Evolutionary conservation across 2,329 filamentous ascomycete genomes (phyloP).

Genomic region (Cordyceps tenuipes): DNA sequence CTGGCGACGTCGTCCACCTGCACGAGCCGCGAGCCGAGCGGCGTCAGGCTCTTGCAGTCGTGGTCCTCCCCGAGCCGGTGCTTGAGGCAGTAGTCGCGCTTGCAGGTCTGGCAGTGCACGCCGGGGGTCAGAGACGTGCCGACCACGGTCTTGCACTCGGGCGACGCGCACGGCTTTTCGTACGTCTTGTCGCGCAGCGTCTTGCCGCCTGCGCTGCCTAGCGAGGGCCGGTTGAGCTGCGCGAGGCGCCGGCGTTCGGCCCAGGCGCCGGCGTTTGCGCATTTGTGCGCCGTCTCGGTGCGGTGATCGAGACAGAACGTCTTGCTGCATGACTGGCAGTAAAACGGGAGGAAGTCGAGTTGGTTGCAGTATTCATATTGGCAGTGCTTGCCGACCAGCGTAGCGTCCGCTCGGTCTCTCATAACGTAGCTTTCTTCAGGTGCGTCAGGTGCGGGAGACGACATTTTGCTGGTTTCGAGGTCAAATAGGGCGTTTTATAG

Average conservation of each 20-base stretch:
- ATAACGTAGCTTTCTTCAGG: conserved; percentile 59
- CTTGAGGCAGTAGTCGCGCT: conserved; percentile 67
- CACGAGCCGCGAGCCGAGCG: conserved; percentile 40
- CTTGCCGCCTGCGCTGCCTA: conserved; percentile 39
- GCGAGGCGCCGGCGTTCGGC: conserved; percentile 48
- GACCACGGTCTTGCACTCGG: conserved; percentile 60
- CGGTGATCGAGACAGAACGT: conserved; percentile 94
- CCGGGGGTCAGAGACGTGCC: conserved; percentile 60
- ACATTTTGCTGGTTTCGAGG: conserved; percentile 35
- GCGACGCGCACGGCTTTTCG: conserved; percentile 60
- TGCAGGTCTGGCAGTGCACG: conserved; percentile 64
- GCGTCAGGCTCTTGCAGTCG: conserved; percentile 68
- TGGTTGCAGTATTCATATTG: conserved; percentile 86
- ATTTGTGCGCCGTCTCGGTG: conserved; percentile 71
- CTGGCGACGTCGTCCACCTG: conserved; percentile 46
- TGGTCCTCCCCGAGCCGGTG: conserved; percentile 75
- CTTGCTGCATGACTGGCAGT: conserved; percentile 77
- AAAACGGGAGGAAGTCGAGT: conserved; percentile 92
- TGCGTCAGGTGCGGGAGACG: conserved; percentile 34
- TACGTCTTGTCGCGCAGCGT: conserved; percentile 45
- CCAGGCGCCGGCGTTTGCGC: conserved; percentile 53
- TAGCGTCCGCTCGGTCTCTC: conserved; percentile 64
- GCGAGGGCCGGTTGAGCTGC: conserved; percentile 43
- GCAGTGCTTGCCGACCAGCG: conserved; percentile 84
- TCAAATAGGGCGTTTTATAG: neutral